A percentile compares a stretch with the other conserved stretches of the same genome.
Conservation (phyloP, 768 basidiomycete species). For the Rhodosporidiobolus sp. region DNA sequence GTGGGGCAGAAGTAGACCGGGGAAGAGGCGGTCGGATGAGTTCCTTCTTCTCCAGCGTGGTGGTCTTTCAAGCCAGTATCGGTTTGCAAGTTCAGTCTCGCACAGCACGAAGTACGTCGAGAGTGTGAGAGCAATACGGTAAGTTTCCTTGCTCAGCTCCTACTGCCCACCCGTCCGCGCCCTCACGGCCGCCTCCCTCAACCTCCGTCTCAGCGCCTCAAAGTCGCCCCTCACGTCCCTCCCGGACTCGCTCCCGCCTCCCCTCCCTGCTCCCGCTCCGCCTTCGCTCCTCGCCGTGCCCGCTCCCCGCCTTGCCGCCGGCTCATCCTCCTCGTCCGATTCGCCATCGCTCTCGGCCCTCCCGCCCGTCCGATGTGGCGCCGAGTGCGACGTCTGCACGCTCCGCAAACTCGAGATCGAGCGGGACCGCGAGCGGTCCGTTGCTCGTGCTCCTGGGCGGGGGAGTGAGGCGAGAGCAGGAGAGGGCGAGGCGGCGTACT, state of each 20-base stretch:
- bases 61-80: no score
- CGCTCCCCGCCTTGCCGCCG: neutral
- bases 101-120: no score
- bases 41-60: no score
- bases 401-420: neutral
- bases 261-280: neutral
- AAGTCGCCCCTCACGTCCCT: neutral
- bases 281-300: neutral
- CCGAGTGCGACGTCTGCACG: neutral
- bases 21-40: no score
- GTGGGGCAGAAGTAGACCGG: no score
- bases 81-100: no score
- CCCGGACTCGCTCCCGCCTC: no score
- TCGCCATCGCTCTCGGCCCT: neutral
- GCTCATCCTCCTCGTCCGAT: neutral
- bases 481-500: no score
- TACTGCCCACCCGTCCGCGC: neutral
- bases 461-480: neutral
- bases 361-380: neutral
- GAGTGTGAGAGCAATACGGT: no score
- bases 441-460: neutral
- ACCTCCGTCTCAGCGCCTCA: conserved; percentile 1
- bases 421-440: neutral
- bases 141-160: no score
- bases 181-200: conserved; percentile 10